phyloP scores from a whole-genome alignment of 495 filamentous ascomycete genomes.

The Friedmanniomyces endolithicus region DNA sequence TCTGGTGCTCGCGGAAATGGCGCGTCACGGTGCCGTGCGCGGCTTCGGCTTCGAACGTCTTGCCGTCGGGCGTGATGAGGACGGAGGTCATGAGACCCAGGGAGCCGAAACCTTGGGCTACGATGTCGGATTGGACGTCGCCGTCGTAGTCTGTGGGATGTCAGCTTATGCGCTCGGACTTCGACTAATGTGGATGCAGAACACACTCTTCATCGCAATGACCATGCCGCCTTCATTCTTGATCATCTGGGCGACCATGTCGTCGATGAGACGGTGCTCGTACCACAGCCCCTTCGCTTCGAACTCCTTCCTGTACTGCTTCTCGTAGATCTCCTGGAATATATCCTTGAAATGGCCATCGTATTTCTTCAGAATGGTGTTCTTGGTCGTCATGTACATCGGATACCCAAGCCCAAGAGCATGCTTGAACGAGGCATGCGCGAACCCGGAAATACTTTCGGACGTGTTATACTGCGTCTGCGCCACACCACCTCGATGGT shows the following conservation, averaged over 20 bases:
- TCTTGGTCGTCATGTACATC: constrained; percentile 98
- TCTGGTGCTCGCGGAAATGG: constrained; percentile 97
- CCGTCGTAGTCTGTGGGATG: constrained; percentile 74
- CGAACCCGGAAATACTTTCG: constrained; percentile 86
- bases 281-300: constrained; percentile 93
- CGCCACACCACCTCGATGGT: constrained; percentile 65
- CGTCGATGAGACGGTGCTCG: constrained; percentile 96
- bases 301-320: constrained; percentile 73
- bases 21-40: constrained; percentile 97
- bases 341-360: constrained; percentile 98
- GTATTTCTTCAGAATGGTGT: constrained; percentile 98
- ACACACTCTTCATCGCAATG: constrained; percentile 93
- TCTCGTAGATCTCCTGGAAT: constrained; percentile 93
- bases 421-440: constrained; percentile 90
- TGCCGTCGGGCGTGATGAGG: constrained; percentile 86
- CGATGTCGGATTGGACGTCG: constrained; percentile 95
- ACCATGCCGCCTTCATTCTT: constrained; percentile 90
- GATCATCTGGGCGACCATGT: constrained; percentile 99
- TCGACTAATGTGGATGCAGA: neutral
- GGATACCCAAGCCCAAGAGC: constrained; percentile 76
- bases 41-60: constrained; percentile 93
- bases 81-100: constrained; percentile 97
- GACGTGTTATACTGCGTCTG: constrained; percentile 97
- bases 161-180: constrained; percentile 5
- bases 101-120: constrained; percentile 95